Evolutionary conservation across 371 early-diverging fungal species (phyloP), one percentile per base, ranked within the genome.

Genomic region (Mortierella sp.): DNA sequence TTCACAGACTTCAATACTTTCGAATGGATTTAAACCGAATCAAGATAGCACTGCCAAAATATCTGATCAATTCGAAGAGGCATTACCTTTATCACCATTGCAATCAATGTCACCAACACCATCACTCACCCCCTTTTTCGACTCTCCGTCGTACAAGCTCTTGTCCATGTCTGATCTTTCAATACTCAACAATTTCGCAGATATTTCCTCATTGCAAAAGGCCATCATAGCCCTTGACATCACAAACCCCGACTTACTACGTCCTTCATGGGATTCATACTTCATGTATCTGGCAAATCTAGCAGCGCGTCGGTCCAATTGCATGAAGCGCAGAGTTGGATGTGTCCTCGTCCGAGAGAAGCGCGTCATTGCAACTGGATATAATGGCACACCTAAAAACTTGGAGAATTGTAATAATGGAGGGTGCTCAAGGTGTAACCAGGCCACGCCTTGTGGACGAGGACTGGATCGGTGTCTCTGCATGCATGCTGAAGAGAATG

Each of bases 401-500:
- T 77, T 98, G 29, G 76, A 83, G 37, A 99, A 99, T 76, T 99
- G 99, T 80, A 94, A 91, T 66, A 94, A 98, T 57, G 97, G 98
- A 10, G 99, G 99, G 0, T 99, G 99, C 83, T 86, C 83, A 22
- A 86, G 99, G 42, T 99, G 99, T 86, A 98, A 98, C 77, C 90
- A 84, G 17, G 93, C 86, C 1, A 88, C 95, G 0, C 87, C 89
- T 0, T 92, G 94, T 69, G 98, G 96, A 5, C 85, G 85, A 17
- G 90, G 88, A 2, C 76, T 98, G 53, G 96, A 97, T 78, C 84
- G 90, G 40, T 99, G 99, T 77, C 76, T 98, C 40, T 99, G 99
- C 84, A 89, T 99, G 84, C 99, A 99, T 81, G 99, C 99, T 1
- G 99, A 99, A 76, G 99, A 99, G 86, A 99, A 98, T 83, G 99